Evolutionary conservation across 2,329 filamentous ascomycete genomes (phyloP).

Genomic region (Tolypocladium pustulatum): DNA sequence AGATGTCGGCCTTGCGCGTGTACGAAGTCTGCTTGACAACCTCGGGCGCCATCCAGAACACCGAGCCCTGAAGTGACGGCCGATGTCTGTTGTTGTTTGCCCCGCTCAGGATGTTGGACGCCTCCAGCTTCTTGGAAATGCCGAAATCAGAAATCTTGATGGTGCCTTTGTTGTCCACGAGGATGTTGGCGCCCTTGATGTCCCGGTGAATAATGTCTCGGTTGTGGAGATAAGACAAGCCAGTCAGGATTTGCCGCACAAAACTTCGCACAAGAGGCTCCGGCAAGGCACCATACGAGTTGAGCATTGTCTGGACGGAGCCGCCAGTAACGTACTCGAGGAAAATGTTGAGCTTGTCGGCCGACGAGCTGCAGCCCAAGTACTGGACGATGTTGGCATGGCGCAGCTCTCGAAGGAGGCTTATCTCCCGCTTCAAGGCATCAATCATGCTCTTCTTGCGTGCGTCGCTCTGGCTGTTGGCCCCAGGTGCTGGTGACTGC

Average conservation of each 20-base stretch:
- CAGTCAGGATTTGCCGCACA: conserved; percentile 87
- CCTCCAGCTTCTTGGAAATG: conserved; percentile 95
- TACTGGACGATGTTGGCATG: conserved; percentile 98
- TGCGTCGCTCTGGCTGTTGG: conserved; percentile 71
- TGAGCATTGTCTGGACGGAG: conserved; percentile 95
- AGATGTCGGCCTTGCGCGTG: conserved; percentile 97
- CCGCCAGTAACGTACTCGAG: conserved; percentile 97
- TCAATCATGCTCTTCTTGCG: conserved; percentile 98
- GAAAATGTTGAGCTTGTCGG: conserved; percentile 96
- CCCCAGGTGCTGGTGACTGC: conserved; percentile 70
- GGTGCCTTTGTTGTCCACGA: conserved; percentile 96
- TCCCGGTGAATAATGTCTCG: conserved; percentile 96
- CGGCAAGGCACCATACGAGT: conserved; percentile 90
- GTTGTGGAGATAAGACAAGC: conserved; percentile 85
- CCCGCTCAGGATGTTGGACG: conserved; percentile 67
- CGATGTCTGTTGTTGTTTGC: conserved; percentile 58
- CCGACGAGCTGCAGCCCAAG: conserved; percentile 84
- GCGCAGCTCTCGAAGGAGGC: conserved; percentile 82
- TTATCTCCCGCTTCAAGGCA: conserved; percentile 92
- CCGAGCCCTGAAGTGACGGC: conserved; percentile 84
- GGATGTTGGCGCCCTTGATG: conserved; percentile 97
- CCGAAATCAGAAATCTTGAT: conserved; percentile 99
- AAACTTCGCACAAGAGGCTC: conserved; percentile 94
- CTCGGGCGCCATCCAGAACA: conserved; percentile 99
- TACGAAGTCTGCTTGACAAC: conserved; percentile 97